Evolutionary conservation across 208 protist species (phyloP).

Genomic region (Leishmania mexicana): DNA sequence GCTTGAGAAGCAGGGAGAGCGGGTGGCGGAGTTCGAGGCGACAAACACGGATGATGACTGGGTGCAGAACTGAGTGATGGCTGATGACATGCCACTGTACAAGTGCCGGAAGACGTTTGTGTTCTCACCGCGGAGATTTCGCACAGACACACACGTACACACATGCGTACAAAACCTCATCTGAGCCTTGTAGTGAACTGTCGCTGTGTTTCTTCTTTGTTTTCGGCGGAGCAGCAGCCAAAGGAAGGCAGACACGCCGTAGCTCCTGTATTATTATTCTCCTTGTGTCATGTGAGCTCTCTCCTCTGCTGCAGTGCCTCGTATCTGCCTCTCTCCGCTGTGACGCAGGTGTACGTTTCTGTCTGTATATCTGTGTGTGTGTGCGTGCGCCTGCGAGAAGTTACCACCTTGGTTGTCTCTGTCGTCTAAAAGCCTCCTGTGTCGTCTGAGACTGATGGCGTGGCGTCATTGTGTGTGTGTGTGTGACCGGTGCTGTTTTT

Average conservation of each 20-base stretch:
- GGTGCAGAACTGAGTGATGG: conserved; percentile 37
- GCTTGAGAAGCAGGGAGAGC: conserved; percentile 51
- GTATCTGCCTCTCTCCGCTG: neutral
- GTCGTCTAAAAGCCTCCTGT: too few species aligned
- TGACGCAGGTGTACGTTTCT: neutral
- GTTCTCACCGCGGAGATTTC: too few species aligned
- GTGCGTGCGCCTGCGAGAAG: too few species aligned
- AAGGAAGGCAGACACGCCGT: neutral
- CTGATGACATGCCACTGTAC: neutral
- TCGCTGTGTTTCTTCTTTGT: neutral
- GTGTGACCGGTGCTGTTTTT: neutral
- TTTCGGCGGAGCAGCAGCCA: neutral
- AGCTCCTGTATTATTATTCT: neutral
- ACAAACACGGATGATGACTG: conserved; percentile 67
- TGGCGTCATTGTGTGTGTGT: too few species aligned
- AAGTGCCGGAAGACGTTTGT: neutral
- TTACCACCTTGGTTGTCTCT: too few species aligned
- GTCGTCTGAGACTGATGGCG: too few species aligned
- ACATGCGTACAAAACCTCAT: neutral
- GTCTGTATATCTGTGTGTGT: neutral
- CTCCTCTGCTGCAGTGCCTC: neutral
- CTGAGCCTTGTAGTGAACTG: neutral
- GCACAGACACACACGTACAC: neutral
- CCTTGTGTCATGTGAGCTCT: neutral
- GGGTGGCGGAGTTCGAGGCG: conserved; percentile 35